Conservation (phyloP, 2,329 filamentous ascomycete species). For the Blumeriella jaapii region DNA sequence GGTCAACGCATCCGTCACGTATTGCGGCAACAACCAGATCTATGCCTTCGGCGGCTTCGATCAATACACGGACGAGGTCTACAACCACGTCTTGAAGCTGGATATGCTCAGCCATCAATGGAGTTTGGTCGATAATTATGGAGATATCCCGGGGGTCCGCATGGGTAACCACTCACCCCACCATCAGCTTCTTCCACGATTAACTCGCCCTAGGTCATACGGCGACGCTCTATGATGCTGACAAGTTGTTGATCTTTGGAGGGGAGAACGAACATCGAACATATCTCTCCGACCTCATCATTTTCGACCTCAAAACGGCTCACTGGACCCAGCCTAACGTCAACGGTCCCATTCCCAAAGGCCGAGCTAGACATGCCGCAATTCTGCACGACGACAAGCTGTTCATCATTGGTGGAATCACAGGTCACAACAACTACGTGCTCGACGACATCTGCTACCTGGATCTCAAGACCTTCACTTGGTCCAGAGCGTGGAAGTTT, state of each 20-base stretch:
- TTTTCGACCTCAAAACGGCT: conserved; percentile 88
- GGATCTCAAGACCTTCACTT: conserved; percentile 93
- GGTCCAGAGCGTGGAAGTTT: conserved; percentile 94
- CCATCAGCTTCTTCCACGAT: neutral
- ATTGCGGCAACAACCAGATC: conserved; percentile 93
- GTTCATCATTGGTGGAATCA: conserved; percentile 92
- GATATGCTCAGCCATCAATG: conserved; percentile 84
- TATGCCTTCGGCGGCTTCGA: conserved; percentile 98
- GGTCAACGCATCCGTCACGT: conserved; percentile 98
- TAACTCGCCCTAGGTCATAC: conserved; percentile 60
- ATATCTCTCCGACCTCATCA: conserved; percentile 88
- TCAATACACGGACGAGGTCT: conserved; percentile 96
- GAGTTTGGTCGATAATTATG: conserved; percentile 96
- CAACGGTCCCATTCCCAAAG: conserved; percentile 73
- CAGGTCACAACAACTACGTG: conserved; percentile 82
- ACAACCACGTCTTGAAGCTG: conserved; percentile 88
- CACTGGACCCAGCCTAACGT: conserved; percentile 92
- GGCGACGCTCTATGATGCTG: conserved; percentile 82
- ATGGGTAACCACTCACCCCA: conserved; percentile 56
- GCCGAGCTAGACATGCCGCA: conserved; percentile 83
- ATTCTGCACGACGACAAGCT: conserved; percentile 91
- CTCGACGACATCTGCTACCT: conserved; percentile 95
- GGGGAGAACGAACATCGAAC: conserved; percentile 96
- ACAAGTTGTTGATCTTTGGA: conserved; percentile 93
- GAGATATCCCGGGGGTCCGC: conserved; percentile 89